These are phyloP conservation scores for Hypoxylon sp. DNA, from an alignment of 2,329 filamentous ascomycete species.

Conservation along the genomic window DNA sequence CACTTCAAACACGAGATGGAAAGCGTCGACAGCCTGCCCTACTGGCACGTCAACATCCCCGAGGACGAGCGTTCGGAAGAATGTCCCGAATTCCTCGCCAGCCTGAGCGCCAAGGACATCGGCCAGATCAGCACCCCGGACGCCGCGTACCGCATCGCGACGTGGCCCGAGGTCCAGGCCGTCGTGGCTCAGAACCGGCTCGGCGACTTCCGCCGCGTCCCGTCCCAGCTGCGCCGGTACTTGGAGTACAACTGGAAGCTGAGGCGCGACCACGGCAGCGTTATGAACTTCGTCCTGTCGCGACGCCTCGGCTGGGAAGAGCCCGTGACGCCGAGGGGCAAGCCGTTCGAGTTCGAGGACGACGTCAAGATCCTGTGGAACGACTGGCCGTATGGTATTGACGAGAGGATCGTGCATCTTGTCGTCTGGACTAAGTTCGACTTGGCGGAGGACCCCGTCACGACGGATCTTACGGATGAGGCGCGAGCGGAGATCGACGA, in stretches of 20 bases:
- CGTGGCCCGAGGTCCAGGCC: conserved; percentile 76
- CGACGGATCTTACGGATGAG: conserved; percentile 74
- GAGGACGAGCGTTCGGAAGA: conserved; percentile 67
- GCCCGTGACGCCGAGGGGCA: conserved; percentile 53
- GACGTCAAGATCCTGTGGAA: conserved; percentile 85
- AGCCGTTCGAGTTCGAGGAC: conserved; percentile 59
- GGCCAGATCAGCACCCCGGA: conserved; percentile 78
- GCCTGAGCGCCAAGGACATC: conserved; percentile 74
- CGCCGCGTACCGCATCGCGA: conserved; percentile 68
- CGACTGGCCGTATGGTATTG: conserved; percentile 94
- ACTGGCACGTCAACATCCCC: conserved; percentile 87
- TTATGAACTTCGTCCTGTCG: conserved; percentile 80
- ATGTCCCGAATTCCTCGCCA: conserved; percentile 78
- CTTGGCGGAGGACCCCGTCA: conserved; percentile 73
- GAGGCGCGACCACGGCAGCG: conserved; percentile 75
- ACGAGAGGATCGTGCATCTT: conserved; percentile 80
- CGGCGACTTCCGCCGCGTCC: conserved; percentile 79
- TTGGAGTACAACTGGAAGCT: conserved; percentile 75
- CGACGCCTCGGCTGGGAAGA: conserved; percentile 76
- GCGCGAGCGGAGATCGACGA: conserved; percentile 74
- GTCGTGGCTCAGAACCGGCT: conserved; percentile 76
- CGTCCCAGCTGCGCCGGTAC: conserved; percentile 83
- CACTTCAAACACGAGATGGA: conserved; percentile 52
- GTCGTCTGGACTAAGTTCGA: conserved; percentile 95
- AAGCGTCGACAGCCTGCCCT: conserved; percentile 61